Evolutionary conservation across 305 asterid genomes (phyloP).

Genomic region (Coffea humblotiana): DNA sequence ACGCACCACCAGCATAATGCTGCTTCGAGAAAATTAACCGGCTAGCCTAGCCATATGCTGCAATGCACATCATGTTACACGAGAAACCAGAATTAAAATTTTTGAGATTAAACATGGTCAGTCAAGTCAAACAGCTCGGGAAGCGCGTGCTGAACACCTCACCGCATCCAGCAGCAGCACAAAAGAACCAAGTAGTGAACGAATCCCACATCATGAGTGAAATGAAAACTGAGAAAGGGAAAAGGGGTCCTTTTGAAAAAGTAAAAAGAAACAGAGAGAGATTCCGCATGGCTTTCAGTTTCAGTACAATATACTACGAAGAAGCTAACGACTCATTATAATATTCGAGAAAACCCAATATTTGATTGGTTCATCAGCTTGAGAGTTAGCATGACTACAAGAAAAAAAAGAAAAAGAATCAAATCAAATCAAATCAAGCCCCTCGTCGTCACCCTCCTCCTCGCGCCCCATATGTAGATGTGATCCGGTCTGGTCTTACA

Average conservation of each 20-base stretch:
- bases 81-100: neutral
- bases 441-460: neutral
- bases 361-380: conserved; percentile 12
- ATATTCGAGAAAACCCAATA: conserved; percentile 7
- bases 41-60: conserved; percentile 16
- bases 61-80: conserved; percentile 24
- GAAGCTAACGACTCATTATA: conserved; percentile 8
- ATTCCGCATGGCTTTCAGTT: conserved; percentile 25
- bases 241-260: conserved; percentile 21
- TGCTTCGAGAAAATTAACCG: conserved; percentile 7
- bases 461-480: conserved; percentile 20
- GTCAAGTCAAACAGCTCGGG: neutral
- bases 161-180: neutral
- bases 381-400: conserved; percentile 23
- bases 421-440: conserved; percentile 2
- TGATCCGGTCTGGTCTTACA: neutral
- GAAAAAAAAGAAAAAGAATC: neutral
- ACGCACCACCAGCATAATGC: neutral
- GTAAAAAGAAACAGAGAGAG: conserved; percentile 9
- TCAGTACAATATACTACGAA: conserved; percentile 5
- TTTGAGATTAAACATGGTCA: neutral
- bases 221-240: conserved; percentile 17
- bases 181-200: too few relatives aligned
- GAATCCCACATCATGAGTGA: neutral
- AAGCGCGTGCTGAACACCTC: conserved; percentile 11